These are phyloP conservation scores for Mortierella polycephala DNA, from an alignment of 371 early-diverging fungal genomes.

Conservation along the genomic window DNA sequence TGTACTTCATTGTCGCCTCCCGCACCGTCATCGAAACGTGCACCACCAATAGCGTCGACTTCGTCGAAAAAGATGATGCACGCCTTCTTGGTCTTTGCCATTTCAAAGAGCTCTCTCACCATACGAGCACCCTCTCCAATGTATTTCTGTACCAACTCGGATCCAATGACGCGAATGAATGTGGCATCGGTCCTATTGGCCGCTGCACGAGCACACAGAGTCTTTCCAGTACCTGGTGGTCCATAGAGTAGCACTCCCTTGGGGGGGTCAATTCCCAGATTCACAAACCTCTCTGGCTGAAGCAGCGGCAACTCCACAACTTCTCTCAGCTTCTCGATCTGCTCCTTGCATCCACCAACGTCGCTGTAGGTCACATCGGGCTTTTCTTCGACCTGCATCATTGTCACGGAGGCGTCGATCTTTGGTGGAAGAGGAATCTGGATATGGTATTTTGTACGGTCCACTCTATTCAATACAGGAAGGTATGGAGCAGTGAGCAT, in stretches of 20 bases:
- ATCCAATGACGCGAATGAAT: conserved; percentile 99
- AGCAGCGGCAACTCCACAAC: conserved; percentile 99
- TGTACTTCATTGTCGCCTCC: conserved; percentile 99
- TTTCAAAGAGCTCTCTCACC: conserved; percentile 99
- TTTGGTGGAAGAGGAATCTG: conserved; percentile 99
- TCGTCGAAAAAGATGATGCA: conserved; percentile 99
- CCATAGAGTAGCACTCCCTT: conserved; percentile 99
- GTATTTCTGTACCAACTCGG: conserved; percentile 98
- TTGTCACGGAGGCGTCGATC: conserved; percentile 99
- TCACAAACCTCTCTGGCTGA: conserved; percentile 95
- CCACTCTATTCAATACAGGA: conserved; percentile 77
- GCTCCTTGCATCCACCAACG: conserved; percentile 99
- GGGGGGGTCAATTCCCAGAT: conserved; percentile 96
- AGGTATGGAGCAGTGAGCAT: not conserved
- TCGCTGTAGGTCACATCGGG: conserved; percentile 99
- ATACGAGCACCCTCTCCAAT: conserved; percentile 85
- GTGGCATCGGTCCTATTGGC: conserved; percentile 99
- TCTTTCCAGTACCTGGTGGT: conserved; percentile 99
- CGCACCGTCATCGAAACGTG: conserved; percentile 98
- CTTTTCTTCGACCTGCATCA: conserved; percentile 99
- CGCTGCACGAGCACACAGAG: conserved; percentile 99
- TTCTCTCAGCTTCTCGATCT: conserved; percentile 99
- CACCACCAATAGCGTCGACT: conserved; percentile 99
- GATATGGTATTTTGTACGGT: conserved; percentile 99
- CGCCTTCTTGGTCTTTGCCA: conserved; percentile 99